Evolutionary conservation across 2,329 filamentous ascomycete species (phyloP), one percentile per base, ranked within the genome.

Genomic region (Calycina marina): DNA sequence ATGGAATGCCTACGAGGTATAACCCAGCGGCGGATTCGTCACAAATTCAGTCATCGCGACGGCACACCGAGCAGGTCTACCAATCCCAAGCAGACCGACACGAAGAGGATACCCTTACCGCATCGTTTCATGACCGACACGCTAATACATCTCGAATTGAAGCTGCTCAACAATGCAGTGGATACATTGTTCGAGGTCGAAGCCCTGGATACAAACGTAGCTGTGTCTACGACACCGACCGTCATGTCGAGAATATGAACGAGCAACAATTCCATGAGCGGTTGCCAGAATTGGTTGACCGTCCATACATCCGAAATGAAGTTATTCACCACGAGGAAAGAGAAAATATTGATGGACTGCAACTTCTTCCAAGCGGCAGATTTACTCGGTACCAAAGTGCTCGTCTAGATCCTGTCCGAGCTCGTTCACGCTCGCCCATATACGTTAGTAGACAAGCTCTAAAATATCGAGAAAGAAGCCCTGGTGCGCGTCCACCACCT

Each of bases 351-450:
- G 41, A 47, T 29, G 41, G 41, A 25, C 37, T 40, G 31, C 40
- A 46, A 22, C 46, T 44, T 20, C 46, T 47, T 18, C 47, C 49
- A 9, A 49, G 48, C 31, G 48, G 48, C 31, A 48, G 50, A 40
- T 52, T 47, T 41, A 48, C 49, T 32, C 35, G 50, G 15, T 55
- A 53, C 34, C 50, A 52, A 37, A 51, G 48, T 40, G 48, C 51
- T 31, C 43, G 50, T 40, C 42, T 47, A n/a, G 43, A 48, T 36
- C 44, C 44, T 35, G 51, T 51, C 25, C 48, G 47, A 30, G 42
- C 44, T 10, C 52, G 50, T 39, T 54, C 54, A 11, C 48, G 46
- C 30, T 55, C 56, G 24, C 52, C 55, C 31, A 42, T 48, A 35
- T 55, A 53, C 43, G 40, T 49, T 34, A 44, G 42, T 18, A 31